phyloP scores from a whole-genome alignment of 2,329 filamentous ascomycete genomes.

The Rutstroemia sp. region DNA sequence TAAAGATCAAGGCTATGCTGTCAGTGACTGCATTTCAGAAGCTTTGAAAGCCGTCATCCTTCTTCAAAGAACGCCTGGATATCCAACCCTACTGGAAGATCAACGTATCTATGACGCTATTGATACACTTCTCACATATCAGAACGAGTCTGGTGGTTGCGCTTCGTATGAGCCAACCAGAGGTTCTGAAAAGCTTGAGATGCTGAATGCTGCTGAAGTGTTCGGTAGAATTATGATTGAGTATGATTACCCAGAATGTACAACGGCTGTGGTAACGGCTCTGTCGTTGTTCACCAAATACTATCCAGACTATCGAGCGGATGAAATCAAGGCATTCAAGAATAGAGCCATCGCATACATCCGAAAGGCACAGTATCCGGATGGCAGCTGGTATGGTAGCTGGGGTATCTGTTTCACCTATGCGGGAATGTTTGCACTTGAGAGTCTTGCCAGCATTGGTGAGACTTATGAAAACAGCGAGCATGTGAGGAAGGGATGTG shows the following conservation, averaged over 20 bases:
- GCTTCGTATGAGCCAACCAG: constrained; percentile 84
- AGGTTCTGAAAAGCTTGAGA: constrained; percentile 70
- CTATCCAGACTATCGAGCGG: constrained; percentile 71
- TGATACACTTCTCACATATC: constrained; percentile 85
- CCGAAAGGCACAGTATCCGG: constrained; percentile 64
- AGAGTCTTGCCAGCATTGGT: constrained; percentile 73
- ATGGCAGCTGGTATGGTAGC: constrained; percentile 95
- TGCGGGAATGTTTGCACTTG: constrained; percentile 90
- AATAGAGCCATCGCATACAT: constrained; percentile 73
- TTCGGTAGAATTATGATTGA: constrained; percentile 98
- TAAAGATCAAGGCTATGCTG: constrained; percentile 84
- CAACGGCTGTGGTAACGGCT: constrained; percentile 85
- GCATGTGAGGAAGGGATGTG: constrained; percentile 65
- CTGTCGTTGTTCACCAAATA: constrained; percentile 73
- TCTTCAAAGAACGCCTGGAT: constrained; percentile 71
- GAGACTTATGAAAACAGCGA: constrained; percentile 73
- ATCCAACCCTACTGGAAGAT: constrained; percentile 66
- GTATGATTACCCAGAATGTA: constrained; percentile 97
- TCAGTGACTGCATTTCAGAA: constrained; percentile 91
- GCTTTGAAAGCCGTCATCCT: constrained; percentile 80
- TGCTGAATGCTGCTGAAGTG: constrained; percentile 90
- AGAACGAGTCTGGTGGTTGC: constrained; percentile 79
- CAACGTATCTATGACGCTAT: constrained; percentile 78
- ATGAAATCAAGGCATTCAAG: constrained; percentile 70
- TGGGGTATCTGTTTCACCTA: constrained; percentile 99